Conservation (phyloP, 2,329 filamentous ascomycete genomes). For the Aspergillus costaricaensis region DNA sequence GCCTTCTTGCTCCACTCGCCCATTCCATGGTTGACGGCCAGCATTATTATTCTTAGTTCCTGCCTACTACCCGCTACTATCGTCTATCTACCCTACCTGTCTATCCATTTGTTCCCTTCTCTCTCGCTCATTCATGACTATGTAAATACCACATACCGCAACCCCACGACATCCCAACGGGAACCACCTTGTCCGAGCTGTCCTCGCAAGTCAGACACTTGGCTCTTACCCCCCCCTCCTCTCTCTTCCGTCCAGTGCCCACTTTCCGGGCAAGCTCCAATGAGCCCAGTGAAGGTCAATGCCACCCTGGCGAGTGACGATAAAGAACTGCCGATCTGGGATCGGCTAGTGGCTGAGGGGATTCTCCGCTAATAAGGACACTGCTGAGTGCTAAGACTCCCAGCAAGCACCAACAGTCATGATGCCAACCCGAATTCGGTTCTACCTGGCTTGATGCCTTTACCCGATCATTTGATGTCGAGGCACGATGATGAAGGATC, state of each 20-base stretch:
- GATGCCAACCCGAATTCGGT: slow-evolving; percentile 1
- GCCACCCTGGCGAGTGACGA: slow-evolving; percentile 19
- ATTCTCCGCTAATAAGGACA: slow-evolving; percentile 5
- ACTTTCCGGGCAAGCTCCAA: not conserved
- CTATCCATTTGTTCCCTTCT: not conserved
- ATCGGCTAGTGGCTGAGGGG: slow-evolving; percentile 16
- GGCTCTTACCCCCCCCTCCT: not conserved
- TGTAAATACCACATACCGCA: too few relatives aligned
- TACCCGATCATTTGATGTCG: slow-evolving; percentile 4
- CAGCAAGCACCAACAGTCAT: slow-evolving; percentile 2
- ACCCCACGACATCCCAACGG: not conserved
- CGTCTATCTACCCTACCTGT: not conserved
- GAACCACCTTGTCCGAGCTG: not conserved
- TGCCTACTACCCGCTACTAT: not conserved
- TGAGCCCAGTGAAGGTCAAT: not conserved
- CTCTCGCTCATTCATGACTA: not conserved
- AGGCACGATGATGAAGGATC: not conserved
- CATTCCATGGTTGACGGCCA: slow-evolving; percentile 8
- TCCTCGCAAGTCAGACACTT: not conserved
- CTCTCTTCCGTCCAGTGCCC: not conserved
- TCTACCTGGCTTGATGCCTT: not conserved
- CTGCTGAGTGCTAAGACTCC: slow-evolving; percentile 2
- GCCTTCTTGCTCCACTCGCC: slow-evolving; percentile 14
- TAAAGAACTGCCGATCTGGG: slow-evolving; percentile 23
- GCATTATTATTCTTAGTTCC: slow-evolving; percentile 1